Conservation (phyloP, 139 green algal genomes). For the Chlorella sp. region DNA sequence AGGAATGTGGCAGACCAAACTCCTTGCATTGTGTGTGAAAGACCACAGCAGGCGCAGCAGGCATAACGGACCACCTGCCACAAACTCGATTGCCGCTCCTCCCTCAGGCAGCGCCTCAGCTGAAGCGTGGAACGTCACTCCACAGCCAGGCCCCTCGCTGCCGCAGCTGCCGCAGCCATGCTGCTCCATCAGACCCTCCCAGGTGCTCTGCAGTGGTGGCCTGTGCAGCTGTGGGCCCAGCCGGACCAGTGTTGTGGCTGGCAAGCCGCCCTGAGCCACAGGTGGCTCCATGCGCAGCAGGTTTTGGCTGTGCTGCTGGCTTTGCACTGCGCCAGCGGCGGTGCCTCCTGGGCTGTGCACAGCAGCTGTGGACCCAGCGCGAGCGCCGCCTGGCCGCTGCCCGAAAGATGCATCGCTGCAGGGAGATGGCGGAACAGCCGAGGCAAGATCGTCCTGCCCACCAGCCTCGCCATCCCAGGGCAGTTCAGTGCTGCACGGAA, state of each 20-base stretch:
- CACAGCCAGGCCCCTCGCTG: background rate
- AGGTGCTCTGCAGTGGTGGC: background rate
- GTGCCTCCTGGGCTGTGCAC: no score
- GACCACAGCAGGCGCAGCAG: no score
- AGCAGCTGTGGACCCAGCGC: no score
- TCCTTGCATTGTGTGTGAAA: background rate
- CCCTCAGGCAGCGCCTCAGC: background rate
- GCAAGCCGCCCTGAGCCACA: background rate
- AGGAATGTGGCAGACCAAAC: no score
- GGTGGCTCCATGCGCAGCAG: background rate
- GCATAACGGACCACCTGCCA: background rate
- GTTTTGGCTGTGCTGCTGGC: background rate
- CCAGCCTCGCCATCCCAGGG: no score
- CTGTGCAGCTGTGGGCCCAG: background rate
- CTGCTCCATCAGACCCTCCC: background rate
- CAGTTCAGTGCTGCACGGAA: no score
- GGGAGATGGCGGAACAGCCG: no score
- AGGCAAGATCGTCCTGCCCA: no score
- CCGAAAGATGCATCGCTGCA: no score
- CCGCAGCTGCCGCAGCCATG: background rate
- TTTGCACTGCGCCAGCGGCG: no score
- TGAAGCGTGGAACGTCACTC: background rate
- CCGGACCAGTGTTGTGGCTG: conserved; percentile 11
- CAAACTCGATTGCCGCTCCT: background rate
- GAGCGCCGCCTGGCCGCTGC: no score